These are phyloP conservation scores for Colletotrichum coccodes DNA, from an alignment of 2,329 filamentous ascomycete genomes.

Conservation along the genomic window DNA sequence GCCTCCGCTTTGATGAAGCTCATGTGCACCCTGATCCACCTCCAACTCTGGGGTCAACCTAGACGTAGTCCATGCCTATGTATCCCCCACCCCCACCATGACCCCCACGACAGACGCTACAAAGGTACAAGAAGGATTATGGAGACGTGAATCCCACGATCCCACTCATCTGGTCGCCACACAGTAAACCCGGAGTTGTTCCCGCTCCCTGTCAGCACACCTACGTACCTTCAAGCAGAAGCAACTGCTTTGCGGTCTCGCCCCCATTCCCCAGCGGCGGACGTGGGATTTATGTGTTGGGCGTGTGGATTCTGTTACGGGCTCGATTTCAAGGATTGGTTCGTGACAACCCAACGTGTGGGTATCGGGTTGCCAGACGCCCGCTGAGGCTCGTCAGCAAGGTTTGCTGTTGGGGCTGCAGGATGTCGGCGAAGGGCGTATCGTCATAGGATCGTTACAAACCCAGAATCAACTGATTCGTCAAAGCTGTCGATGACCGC, in stretches of 20 bases:
- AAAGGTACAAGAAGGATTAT: not conserved
- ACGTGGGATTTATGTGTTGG: not conserved
- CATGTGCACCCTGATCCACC: constrained; percentile 3
- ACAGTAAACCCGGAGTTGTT: constrained; percentile 5
- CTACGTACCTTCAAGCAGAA: not conserved
- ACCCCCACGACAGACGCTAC: constrained; percentile 13
- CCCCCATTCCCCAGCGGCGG: not conserved
- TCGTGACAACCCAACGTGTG: no score
- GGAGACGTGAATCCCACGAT: not conserved
- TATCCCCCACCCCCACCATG: constrained; percentile 1
- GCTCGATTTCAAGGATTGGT: not conserved
- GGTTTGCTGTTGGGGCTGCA: no score
- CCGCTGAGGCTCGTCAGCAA: not conserved
- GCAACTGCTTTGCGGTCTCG: not conserved
- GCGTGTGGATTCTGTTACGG: not conserved
- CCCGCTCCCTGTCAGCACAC: not conserved
- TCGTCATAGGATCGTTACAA: no score
- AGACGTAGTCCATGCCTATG: not conserved
- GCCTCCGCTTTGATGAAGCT: not conserved
- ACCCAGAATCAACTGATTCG: not conserved
- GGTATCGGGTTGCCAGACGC: not conserved
- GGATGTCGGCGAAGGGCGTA: not conserved
- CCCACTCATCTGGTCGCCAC: not conserved
- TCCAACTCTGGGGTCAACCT: not conserved
- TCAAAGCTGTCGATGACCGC: no score